phyloP scores from a whole-genome alignment of 2,329 filamentous ascomycete species.

The Cadophora gregata region DNA sequence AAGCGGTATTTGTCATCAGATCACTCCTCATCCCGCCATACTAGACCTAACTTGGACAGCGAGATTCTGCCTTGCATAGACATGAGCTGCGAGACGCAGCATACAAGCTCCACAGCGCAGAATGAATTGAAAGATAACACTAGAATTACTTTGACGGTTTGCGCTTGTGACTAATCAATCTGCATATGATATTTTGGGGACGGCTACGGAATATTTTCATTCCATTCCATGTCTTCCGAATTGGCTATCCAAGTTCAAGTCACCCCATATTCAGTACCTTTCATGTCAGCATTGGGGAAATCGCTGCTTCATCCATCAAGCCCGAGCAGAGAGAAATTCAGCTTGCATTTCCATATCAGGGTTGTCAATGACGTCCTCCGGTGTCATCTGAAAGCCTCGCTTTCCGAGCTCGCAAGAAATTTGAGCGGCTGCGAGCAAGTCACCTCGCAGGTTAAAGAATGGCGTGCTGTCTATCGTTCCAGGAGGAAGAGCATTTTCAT shows the following conservation, averaged over 20 bases:
- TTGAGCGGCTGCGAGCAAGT: constrained; percentile 13
- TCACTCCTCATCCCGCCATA: background rate
- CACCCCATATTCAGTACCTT: no score
- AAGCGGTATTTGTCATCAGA: no score
- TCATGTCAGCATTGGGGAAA: no score
- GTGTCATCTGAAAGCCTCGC: constrained; percentile 6
- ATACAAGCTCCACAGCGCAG: background rate
- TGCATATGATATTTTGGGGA: no score
- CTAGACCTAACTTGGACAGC: background rate
- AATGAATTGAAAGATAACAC: no score
- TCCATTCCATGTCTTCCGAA: no score
- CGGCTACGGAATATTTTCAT: no score
- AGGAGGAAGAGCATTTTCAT: background rate
- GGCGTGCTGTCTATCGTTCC: constrained; percentile 4
- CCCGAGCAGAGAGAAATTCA: background rate
- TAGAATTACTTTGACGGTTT: no score
- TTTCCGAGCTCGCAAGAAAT: background rate
- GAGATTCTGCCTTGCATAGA: background rate
- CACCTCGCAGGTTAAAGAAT: constrained; percentile 16
- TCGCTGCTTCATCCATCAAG: background rate
- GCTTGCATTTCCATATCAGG: constrained; percentile 3
- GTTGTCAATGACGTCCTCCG: constrained; percentile 19
- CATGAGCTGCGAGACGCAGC: background rate
- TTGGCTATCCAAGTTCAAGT: background rate
- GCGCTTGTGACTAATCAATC: no score